Conservation (phyloP, 208 protist genomes). For the Plasmodiophora brassicae region DNA sequence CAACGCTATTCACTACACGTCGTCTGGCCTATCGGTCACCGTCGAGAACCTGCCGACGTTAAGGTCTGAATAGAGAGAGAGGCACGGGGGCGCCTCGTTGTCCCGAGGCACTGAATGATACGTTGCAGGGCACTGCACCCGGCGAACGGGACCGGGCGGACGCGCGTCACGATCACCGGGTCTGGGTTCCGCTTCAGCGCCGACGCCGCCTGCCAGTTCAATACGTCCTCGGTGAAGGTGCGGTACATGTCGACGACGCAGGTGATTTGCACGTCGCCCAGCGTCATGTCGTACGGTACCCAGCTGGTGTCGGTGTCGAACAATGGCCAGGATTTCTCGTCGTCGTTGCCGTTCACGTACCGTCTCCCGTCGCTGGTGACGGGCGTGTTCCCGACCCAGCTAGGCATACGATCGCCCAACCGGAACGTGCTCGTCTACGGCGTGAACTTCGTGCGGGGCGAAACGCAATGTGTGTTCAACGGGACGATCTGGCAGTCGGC, state of each 20-base stretch:
- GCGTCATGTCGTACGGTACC: not conserved
- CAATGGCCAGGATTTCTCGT: not conserved
- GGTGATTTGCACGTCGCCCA: not conserved
- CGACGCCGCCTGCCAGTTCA: not conserved
- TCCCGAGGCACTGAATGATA: no score
- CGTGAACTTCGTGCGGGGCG: not conserved
- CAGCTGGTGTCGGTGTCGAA: not conserved
- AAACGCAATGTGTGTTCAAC: slow-evolving; percentile 17
- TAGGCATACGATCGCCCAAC: not conserved
- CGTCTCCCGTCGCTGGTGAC: not conserved
- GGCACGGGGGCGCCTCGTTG: no score
- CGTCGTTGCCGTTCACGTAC: not conserved
- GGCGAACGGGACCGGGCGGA: not conserved
- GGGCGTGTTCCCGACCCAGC: not conserved
- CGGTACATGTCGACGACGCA: not conserved
- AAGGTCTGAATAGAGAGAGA: no score
- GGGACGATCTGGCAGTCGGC: not conserved
- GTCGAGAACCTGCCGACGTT: not conserved
- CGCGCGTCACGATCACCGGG: not conserved
- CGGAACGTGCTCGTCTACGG: not conserved
- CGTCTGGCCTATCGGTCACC: not conserved
- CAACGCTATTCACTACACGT: not conserved
- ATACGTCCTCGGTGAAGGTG: not conserved
- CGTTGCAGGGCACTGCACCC: not conserved
- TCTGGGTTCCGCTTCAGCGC: not conserved